Percentiles rank a stretch among this genome's conserved stretches.
phyloP scores from a whole-genome alignment of 2,329 filamentous ascomycete genomes.

The Penicillium sp. region DNA sequence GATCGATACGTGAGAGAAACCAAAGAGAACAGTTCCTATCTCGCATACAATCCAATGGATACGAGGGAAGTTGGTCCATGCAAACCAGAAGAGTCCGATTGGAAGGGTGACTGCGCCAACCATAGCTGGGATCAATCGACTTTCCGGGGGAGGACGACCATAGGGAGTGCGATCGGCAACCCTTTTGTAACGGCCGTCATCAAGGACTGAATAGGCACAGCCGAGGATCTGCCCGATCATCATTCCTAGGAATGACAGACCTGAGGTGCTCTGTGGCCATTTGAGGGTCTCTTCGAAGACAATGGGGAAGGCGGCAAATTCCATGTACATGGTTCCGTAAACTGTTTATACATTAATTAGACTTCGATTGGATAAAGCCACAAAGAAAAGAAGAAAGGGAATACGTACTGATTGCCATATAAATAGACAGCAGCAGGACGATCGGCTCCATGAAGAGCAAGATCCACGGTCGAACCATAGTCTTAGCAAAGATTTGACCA shows the following conservation, averaged over 20 bases:
- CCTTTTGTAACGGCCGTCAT: constrained; percentile 22
- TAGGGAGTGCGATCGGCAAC: background rate
- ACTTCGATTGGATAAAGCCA: too few relatives aligned
- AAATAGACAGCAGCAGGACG: constrained; percentile 38
- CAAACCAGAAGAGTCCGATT: constrained; percentile 18
- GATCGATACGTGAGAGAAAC: constrained; percentile 15
- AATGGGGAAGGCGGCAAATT: too few relatives aligned
- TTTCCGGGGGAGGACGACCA: constrained; percentile 9
- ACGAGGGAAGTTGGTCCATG: constrained; percentile 17
- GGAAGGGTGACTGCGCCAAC: constrained; percentile 16
- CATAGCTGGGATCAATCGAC: constrained; percentile 15
- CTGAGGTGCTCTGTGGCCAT: constrained; percentile 44
- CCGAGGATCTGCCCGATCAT: constrained; percentile 36
- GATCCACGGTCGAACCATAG: constrained; percentile 45
- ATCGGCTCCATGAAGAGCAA: constrained; percentile 49
- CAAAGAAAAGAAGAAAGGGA: too few relatives aligned
- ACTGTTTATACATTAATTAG: constrained; percentile 23
- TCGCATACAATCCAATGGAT: constrained; percentile 14
- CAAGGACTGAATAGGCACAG: constrained; percentile 35
- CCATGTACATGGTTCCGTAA: constrained; percentile 34
- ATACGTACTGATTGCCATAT: constrained; percentile 28
- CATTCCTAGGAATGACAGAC: constrained; percentile 47
- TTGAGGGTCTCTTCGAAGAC: constrained; percentile 43
- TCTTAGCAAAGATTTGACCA: constrained; percentile 37
- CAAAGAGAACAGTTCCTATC: constrained; percentile 14